Conservation (phyloP, 1,284 basidiomycete genomes). For the Pseudozyma thailandica region DNA sequence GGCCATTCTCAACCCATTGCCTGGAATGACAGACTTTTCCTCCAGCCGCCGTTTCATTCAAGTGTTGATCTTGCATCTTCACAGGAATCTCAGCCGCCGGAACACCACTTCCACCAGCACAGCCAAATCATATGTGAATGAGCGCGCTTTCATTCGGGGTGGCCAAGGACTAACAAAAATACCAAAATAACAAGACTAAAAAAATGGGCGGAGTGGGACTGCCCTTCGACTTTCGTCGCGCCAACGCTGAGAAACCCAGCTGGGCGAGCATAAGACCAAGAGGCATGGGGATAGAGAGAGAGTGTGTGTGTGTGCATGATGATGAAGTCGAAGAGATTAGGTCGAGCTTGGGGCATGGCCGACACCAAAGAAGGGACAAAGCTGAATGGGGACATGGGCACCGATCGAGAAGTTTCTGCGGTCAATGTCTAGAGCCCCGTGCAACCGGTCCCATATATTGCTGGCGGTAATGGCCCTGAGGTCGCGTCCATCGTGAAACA, state of each 20-base stretch:
- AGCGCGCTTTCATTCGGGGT: conserved; percentile 7
- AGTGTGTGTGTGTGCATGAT: neutral
- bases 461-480: no score
- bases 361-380: neutral
- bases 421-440: no score
- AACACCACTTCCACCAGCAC: neutral
- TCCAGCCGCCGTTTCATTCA: neutral
- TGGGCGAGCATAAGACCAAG: neutral
- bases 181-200: neutral
- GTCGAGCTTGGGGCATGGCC: neutral
- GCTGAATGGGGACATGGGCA: neutral
- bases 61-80: neutral
- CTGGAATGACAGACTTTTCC: no score
- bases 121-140: conserved; percentile 3
- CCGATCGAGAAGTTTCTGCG: neutral
- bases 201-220: neutral
- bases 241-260: neutral
- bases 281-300: neutral
- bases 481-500: conserved; percentile 24
- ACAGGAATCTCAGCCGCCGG: neutral
- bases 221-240: neutral
- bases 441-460: no score
- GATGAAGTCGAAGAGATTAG: neutral
- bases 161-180: neutral
- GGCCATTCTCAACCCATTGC: no score